Conservation (phyloP, 306 rosid species). For the Rubus parviflorus region DNA sequence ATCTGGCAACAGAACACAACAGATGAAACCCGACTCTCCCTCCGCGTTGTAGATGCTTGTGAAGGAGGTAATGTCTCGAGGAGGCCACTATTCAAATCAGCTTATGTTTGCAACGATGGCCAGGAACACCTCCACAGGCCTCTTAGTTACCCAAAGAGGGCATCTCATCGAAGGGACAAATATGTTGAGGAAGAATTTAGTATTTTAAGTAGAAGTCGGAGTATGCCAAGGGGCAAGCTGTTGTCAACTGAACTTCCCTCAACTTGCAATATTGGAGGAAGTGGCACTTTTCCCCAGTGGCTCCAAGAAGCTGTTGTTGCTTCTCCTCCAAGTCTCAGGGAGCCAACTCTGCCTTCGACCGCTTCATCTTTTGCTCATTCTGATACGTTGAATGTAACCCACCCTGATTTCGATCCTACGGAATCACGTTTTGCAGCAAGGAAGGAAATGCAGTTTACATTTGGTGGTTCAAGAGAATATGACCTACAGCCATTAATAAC, state of each 20-base stretch:
- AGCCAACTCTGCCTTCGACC: slow-evolving; percentile 24
- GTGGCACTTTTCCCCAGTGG: slow-evolving; percentile 57
- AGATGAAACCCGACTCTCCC: slow-evolving; percentile 42
- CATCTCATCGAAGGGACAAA: slow-evolving; percentile 30
- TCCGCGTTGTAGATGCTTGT: slow-evolving; percentile 37
- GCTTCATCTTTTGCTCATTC: slow-evolving; percentile 33
- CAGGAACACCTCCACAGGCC: slow-evolving; percentile 30
- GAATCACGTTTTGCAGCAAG: slow-evolving; percentile 30
- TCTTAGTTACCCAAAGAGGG: slow-evolving; percentile 24
- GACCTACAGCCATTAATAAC: slow-evolving; percentile 26
- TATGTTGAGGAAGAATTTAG: slow-evolving; percentile 32
- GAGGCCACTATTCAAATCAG: slow-evolving; percentile 33
- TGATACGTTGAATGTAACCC: slow-evolving; percentile 21
- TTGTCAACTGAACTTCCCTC: slow-evolving; percentile 33
- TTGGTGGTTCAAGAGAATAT: slow-evolving; percentile 30
- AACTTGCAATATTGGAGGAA: slow-evolving; percentile 18
- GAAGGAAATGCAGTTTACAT: slow-evolving; percentile 25
- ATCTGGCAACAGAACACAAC: slow-evolving; percentile 32
- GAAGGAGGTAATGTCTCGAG: slow-evolving; percentile 36
- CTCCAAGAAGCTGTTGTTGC: slow-evolving; percentile 53
- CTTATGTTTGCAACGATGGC: slow-evolving; percentile 19
- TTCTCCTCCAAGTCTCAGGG: slow-evolving; percentile 25
- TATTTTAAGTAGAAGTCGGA: slow-evolving; percentile 30
- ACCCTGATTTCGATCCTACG: slow-evolving; percentile 21
- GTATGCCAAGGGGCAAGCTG: slow-evolving; percentile 26